A percentile compares a stretch with the other conserved stretches of the same genome.
These are phyloP conservation scores for Leishmania martiniquensis DNA, from an alignment of 208 protist species.

Conservation along the genomic window DNA sequence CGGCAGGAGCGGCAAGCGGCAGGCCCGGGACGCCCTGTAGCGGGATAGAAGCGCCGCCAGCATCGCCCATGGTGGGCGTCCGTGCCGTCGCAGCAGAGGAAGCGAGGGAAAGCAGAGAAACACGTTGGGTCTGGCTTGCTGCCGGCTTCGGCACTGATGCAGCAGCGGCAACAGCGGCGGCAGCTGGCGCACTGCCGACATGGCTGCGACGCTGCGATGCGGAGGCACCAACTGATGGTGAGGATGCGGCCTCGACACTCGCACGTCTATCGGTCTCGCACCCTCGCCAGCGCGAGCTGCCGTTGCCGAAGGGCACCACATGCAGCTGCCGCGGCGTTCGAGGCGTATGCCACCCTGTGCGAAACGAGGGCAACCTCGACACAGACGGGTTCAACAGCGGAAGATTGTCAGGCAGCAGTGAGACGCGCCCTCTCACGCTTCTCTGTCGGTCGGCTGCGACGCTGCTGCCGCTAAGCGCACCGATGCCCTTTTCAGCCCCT, in stretches of 20 bases:
- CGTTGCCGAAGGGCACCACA: too few species aligned
- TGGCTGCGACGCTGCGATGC: not conserved
- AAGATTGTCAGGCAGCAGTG: not conserved
- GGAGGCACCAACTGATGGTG: not conserved
- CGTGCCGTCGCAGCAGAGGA: not conserved
- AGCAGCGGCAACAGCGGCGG: not conserved
- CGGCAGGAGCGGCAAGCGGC: not conserved
- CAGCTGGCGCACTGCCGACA: not conserved
- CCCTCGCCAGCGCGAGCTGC: not conserved
- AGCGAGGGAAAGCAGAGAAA: not conserved
- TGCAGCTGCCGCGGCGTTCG: constrained; percentile 11
- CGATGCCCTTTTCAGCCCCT: not conserved
- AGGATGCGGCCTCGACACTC: not conserved
- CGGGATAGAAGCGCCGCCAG: not conserved
- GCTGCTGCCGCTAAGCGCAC: not conserved
- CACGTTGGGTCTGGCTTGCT: not conserved
- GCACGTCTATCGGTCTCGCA: not conserved
- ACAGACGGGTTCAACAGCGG: not conserved
- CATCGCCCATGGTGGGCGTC: not conserved
- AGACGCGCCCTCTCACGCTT: not conserved
- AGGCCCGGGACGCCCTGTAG: not conserved
- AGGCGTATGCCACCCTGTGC: constrained; percentile 11
- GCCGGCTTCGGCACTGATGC: not conserved
- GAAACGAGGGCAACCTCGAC: not conserved
- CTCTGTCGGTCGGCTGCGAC: not conserved